Evolutionary conservation across 2,329 filamentous ascomycete genomes (phyloP).

Genomic region (Fusarium brachygibbosum): DNA sequence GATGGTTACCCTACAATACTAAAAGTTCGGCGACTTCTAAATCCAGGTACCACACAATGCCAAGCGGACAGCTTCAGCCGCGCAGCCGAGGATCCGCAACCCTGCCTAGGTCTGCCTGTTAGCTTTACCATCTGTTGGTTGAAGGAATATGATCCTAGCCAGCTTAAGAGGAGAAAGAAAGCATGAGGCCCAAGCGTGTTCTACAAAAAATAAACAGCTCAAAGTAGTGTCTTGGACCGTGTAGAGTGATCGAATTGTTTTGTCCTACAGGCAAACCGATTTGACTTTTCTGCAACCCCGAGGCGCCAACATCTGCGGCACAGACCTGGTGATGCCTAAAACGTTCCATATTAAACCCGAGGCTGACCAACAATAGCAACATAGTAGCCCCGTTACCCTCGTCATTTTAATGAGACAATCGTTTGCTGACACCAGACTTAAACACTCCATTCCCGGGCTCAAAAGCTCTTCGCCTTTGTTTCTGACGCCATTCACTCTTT

Average conservation of each 20-base stretch:
- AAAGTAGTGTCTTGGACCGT: too few species aligned
- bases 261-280: too few species aligned
- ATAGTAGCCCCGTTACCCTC: neutral
- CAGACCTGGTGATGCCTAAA: slow-evolving; percentile 24
- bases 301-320: slow-evolving; percentile 4
- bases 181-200: too few species aligned
- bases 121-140: slow-evolving; percentile 15
- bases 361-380: slow-evolving; percentile 5
- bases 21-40: slow-evolving; percentile 2
- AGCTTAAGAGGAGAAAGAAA: neutral
- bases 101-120: neutral
- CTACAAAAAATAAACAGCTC: too few species aligned
- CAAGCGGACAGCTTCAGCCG: slow-evolving; percentile 14
- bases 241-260: too few species aligned
- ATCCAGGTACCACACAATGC: slow-evolving; percentile 3
- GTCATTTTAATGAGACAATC: slow-evolving; percentile 3
- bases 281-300: too few species aligned
- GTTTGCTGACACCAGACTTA: slow-evolving; percentile 13
- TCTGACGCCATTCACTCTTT: slow-evolving; percentile 3
- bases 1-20: neutral
- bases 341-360: slow-evolving; percentile 13
- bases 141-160: slow-evolving; percentile 2
- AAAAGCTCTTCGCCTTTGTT: neutral
- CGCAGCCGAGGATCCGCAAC: slow-evolving; percentile 17
- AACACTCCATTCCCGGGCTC: slow-evolving; percentile 19